These are phyloP conservation scores for Saccharomycopsis crataegensis DNA, from an alignment of 1,139 yeast species.

Conservation along the genomic window DNA sequence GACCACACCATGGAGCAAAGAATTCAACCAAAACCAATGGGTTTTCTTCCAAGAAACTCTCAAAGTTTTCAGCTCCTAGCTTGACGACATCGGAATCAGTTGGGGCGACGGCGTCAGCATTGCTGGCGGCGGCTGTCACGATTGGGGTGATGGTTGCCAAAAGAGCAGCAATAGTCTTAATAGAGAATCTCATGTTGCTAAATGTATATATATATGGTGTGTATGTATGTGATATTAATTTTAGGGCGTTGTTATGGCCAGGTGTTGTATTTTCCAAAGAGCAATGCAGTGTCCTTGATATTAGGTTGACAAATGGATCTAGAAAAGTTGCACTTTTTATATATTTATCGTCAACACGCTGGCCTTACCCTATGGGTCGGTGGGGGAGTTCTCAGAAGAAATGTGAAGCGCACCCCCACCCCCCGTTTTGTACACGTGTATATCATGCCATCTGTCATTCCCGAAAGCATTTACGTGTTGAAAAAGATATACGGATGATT, in stretches of 20 bases:
- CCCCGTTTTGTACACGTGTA: no score
- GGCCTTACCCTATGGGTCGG: no score
- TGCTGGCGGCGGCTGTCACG: constrained; percentile 25
- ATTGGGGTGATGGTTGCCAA: constrained; percentile 23
- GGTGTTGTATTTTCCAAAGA: neutral
- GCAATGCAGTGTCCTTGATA: neutral
- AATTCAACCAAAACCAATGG: constrained; percentile 88
- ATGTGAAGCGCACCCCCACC: no score
- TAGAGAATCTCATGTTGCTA: constrained; percentile 12
- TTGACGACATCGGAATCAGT: constrained; percentile 85
- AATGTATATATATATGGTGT: neutral
- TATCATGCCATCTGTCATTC: no score
- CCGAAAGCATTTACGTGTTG: no score
- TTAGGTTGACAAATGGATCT: no score
- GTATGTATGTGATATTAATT: neutral
- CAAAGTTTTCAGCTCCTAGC: constrained; percentile 56
- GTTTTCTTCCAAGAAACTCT: constrained; percentile 57
- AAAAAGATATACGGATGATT: no score
- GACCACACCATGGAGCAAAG: constrained; percentile 99
- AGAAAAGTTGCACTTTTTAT: no score
- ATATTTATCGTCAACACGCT: no score
- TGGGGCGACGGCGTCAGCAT: constrained; percentile 58
- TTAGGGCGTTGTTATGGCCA: neutral
- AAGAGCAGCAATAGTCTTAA: constrained; percentile 16
- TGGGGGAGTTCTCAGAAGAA: no score